These are phyloP conservation scores for Aspergillus unguis DNA, from an alignment of 2,329 filamentous ascomycete species.

Conservation along the genomic window DNA sequence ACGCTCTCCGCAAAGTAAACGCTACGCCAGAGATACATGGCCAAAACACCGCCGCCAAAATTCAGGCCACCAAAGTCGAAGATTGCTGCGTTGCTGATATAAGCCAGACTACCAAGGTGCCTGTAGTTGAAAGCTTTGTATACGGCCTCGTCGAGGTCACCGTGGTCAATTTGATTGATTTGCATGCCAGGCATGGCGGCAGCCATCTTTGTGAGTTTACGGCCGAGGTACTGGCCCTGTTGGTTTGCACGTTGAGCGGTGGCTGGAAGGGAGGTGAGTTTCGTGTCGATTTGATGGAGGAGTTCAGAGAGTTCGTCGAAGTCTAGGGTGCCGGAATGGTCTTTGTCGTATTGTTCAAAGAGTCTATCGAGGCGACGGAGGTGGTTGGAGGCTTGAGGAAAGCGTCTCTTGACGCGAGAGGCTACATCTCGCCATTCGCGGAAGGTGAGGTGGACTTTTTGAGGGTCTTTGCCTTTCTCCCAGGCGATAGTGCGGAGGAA, in stretches of 20 bases:
- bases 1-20: slow-evolving; percentile 98
- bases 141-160: slow-evolving; percentile 84
- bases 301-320: slow-evolving; percentile 89
- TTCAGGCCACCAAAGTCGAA: slow-evolving; percentile 84
- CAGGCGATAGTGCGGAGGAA: slow-evolving; percentile 88
- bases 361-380: slow-evolving; percentile 85
- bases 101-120: slow-evolving; percentile 87
- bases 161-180: slow-evolving; percentile 78
- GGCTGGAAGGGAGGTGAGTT: slow-evolving; percentile 88
- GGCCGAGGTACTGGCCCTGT: slow-evolving; percentile 86
- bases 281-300: slow-evolving; percentile 86
- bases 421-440: slow-evolving; percentile 84
- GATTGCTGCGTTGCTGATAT: slow-evolving; percentile 92
- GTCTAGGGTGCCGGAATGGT: slow-evolving; percentile 88
- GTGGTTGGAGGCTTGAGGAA: slow-evolving; percentile 85
- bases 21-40: slow-evolving; percentile 92
- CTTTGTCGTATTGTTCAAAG: slow-evolving; percentile 87
- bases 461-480: slow-evolving; percentile 86
- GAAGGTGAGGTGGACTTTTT: slow-evolving; percentile 83
- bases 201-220: slow-evolving; percentile 90
- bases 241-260: slow-evolving; percentile 96
- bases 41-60: slow-evolving; percentile 78
- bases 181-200: slow-evolving; percentile 69
- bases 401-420: slow-evolving; percentile 76
- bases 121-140: slow-evolving; percentile 95